Base-by-base conservation (phyloP, 352 stramenopile species). In the Globisporangium sylvaticum region DNA sequence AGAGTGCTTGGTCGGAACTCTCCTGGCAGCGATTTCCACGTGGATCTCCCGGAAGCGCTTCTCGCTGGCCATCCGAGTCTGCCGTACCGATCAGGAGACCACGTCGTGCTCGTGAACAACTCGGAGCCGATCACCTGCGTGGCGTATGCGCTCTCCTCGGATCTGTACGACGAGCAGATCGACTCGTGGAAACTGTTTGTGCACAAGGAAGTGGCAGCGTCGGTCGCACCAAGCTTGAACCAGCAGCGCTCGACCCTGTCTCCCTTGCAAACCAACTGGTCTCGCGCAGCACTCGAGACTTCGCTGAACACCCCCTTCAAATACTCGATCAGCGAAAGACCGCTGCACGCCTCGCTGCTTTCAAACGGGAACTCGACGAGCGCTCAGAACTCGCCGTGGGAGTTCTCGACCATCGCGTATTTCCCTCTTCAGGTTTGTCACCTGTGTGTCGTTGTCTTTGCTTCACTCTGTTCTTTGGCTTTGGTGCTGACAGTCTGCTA, bases 91-190 rank as follows among this genome's bases (percentile, higher is more conserved):
- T 90, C 95, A 52, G 91, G 93, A 66, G 90, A 92, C 44, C 82
- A 87, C 55, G 83, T 98, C 6, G 87, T 98, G 25, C 81, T 97
- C 31, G 96, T 99, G 15, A 89, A 97, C 73, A 95, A 99, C 62
- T 82, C 95, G 22, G 83, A 96, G 66, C 92, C 93, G 1, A 97
- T 97, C 54, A 98, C 96, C 25, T 96, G 91, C 10, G 97, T 98
- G 68, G 95, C 97, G 22, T 98, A 98, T 69, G 96, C 96, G 22
- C 81, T 99, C 53, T 89, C 91, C 6, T 98, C 95, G 8, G 81
- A 89, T 62, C 88, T 97, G 54, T 95, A 97, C 42, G 83, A 92
- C 62, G 78, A 92, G 29, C 78, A 92, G 31, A 46, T 94, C 24
- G 73, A 80, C 25, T 77, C 74, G 20, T 91, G 84, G 83, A 92